phyloP scores from a whole-genome alignment of 208 protist species.

The Crithidia acanthocephali region DNA sequence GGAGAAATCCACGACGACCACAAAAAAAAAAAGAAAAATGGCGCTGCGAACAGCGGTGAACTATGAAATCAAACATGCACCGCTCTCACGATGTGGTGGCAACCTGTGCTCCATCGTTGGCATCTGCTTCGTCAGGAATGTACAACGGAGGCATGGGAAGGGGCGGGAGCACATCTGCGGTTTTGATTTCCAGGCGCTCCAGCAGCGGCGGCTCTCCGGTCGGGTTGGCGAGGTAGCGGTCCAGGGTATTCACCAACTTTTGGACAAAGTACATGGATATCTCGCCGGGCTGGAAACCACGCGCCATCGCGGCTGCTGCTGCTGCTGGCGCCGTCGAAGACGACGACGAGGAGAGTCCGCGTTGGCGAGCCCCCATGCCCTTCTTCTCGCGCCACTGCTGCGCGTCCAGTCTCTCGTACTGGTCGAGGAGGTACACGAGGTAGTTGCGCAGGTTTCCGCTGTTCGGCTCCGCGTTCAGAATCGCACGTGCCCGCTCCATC shows the following conservation, averaged over 20 bases:
- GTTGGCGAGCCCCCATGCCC: neutral
- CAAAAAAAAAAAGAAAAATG: too few species aligned
- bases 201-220: neutral
- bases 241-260: conserved; percentile 15
- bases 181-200: conserved; percentile 16
- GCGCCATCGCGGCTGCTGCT: too few species aligned
- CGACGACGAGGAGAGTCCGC: neutral
- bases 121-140: neutral
- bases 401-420: conserved; percentile 14
- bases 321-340: neutral
- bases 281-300: neutral
- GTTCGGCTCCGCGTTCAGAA: conserved; percentile 21
- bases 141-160: neutral
- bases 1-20: too few species aligned
- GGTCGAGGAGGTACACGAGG: conserved; percentile 22
- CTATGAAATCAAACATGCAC: too few species aligned
- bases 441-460: conserved; percentile 27
- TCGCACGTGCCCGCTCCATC: conserved; percentile 5
- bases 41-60: too few species aligned
- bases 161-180: neutral
- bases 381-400: conserved; percentile 13
- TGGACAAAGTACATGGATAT: conserved; percentile 12
- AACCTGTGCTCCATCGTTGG: neutral
- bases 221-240: conserved; percentile 14
- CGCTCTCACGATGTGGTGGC: neutral